Evolutionary conservation across 192 early-diverging fungal species (phyloP).

Genomic region (Coemansia sp.): DNA sequence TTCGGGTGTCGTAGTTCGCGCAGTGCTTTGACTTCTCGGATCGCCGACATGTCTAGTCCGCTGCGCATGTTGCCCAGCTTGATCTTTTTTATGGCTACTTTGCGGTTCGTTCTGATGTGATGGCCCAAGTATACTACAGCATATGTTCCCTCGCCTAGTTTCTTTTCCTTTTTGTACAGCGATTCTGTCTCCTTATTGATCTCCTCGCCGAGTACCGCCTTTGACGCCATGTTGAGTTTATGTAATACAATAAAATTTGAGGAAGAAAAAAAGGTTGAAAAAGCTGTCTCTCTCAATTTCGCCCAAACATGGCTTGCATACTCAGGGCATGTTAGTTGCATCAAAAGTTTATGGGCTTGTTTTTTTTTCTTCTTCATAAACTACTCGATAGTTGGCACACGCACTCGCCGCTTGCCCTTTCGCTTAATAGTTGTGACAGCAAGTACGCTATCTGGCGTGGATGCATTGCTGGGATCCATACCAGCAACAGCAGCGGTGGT

Average conservation of each 20-base stretch:
- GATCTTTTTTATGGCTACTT: slow-evolving; percentile 97
- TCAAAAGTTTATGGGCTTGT: not conserved
- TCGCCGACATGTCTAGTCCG: slow-evolving; percentile 93
- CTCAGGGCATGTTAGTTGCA: not conserved
- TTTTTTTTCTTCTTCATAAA: not conserved
- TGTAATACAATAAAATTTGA: not conserved
- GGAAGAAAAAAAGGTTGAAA: not conserved
- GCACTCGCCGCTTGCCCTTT: slow-evolving; percentile 56
- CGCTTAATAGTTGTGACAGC: slow-evolving; percentile 36
- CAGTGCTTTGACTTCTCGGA: slow-evolving; percentile 92
- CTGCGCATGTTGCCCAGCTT: slow-evolving; percentile 91
- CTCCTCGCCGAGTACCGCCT: slow-evolving; percentile 61
- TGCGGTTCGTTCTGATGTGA: slow-evolving; percentile 62
- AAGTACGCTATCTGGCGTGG: not conserved
- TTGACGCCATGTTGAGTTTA: slow-evolving; percentile 15
- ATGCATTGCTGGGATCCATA: not conserved
- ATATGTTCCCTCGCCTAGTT: slow-evolving; percentile 96
- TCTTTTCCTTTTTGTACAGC: slow-evolving; percentile 83
- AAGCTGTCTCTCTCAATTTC: not conserved
- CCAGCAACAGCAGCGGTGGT: not conserved
- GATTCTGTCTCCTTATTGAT: slow-evolving; percentile 66
- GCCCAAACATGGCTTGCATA: not conserved
- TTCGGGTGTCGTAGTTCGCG: slow-evolving; percentile 94
- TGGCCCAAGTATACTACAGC: slow-evolving; percentile 88
- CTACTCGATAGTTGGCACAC: slow-evolving; percentile 47